Evolutionary conservation across 2,329 filamentous ascomycete species (phyloP).

Genomic region (Aureobasidium sp.): DNA sequence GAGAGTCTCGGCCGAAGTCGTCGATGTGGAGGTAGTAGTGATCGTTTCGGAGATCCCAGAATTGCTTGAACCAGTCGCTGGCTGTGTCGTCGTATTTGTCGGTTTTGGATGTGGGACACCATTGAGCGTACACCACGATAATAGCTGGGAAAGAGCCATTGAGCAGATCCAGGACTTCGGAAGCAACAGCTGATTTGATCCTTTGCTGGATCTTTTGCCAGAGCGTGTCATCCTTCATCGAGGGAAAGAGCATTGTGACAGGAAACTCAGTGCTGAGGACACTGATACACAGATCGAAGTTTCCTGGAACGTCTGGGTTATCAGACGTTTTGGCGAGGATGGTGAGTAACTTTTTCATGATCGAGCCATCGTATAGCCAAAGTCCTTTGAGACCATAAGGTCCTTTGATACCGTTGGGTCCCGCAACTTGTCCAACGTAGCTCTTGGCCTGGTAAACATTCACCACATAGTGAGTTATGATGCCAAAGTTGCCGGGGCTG

Average conservation of each 20-base stretch:
- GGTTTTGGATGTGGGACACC: neutral
- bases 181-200: neutral
- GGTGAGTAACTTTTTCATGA: neutral
- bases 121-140: neutral
- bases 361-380: neutral
- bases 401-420: neutral
- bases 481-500: neutral
- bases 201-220: neutral
- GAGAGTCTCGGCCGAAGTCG: neutral
- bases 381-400: neutral
- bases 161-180: neutral
- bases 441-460: neutral
- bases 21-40: neutral
- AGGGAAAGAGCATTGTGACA: neutral
- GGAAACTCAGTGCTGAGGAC: neutral
- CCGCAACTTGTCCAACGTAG: neutral
- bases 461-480: neutral
- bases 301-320: neutral
- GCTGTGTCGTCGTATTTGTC: neutral
- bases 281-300: neutral
- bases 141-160: neutral
- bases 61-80: neutral
- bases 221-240: neutral
- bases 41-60: neutral
- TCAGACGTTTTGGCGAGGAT: neutral